Evolutionary conservation across 208 protist genomes (phyloP).

Genomic region (Leishmania braziliensis): DNA sequence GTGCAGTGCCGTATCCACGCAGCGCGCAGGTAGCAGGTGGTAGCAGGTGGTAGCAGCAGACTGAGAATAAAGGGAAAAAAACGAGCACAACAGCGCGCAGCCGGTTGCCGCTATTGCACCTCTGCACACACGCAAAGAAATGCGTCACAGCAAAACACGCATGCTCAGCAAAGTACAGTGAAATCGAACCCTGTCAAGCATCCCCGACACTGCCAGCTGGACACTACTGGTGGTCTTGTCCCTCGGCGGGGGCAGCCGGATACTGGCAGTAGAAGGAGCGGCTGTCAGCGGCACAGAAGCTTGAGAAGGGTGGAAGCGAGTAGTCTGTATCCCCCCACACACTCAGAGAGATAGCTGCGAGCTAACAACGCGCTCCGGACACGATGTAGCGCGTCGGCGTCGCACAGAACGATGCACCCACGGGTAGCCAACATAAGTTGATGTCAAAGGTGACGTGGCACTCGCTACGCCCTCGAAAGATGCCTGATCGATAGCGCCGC

Average conservation of each 20-base stretch:
- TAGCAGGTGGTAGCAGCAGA: constrained; percentile 4
- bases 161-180: not conserved
- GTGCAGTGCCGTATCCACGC: not conserved
- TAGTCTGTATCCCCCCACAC: not conserved
- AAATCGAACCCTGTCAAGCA: not conserved
- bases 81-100: not conserved
- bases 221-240: not conserved
- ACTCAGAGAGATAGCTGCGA: not conserved
- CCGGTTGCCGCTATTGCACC: not conserved
- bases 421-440: constrained; percentile 4
- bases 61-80: not conserved
- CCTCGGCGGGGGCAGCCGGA: not conserved
- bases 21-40: not conserved
- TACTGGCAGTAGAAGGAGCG: constrained; percentile 10
- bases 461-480: not conserved
- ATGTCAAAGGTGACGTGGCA: not conserved
- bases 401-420: constrained; percentile 4
- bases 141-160: not conserved
- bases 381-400: constrained; percentile 10
- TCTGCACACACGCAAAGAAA: not conserved
- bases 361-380: constrained; percentile 15
- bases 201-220: not conserved
- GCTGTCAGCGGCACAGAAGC: constrained; percentile 26
- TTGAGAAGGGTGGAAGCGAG: constrained; percentile 17
- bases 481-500: not conserved